Conservation (phyloP, 2,329 filamentous ascomycete genomes). For the Cadophora sp. region DNA sequence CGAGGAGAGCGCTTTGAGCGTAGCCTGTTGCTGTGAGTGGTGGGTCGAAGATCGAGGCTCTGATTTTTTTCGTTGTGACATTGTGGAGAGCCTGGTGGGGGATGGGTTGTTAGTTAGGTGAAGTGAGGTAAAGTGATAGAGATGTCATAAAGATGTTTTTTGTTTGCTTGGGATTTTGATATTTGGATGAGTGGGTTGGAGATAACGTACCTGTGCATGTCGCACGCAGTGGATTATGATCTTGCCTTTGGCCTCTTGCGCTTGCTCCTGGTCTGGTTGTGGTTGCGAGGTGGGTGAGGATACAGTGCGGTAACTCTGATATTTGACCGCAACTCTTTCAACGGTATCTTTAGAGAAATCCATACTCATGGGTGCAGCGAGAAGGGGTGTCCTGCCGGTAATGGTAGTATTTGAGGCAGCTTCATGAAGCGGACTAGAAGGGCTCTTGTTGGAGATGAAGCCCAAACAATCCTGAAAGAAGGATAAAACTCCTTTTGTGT, state of each 20-base stretch:
- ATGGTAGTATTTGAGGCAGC: background rate
- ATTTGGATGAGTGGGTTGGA: background rate
- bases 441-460: background rate
- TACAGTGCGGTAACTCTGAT: background rate
- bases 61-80: background rate
- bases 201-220: conserved; percentile 8
- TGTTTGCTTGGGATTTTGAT: background rate
- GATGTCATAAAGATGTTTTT: too few relatives aligned
- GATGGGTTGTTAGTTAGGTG: too few relatives aligned
- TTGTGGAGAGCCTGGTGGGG: background rate
- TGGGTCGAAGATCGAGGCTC: conserved; percentile 5
- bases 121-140: too few relatives aligned
- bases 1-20: background rate
- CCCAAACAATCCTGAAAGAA: background rate
- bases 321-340: background rate
- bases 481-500: background rate
- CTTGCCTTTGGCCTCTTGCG: background rate
- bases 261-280: background rate
- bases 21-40: background rate
- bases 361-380: too few relatives aligned
- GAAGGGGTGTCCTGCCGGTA: background rate
- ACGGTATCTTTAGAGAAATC: too few relatives aligned
- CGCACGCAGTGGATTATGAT: conserved; percentile 15
- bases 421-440: too few relatives aligned
- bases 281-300: background rate